phyloP scores from a whole-genome alignment of 2,329 filamentous ascomycete species.

The Bimuria novae-zelandiae region DNA sequence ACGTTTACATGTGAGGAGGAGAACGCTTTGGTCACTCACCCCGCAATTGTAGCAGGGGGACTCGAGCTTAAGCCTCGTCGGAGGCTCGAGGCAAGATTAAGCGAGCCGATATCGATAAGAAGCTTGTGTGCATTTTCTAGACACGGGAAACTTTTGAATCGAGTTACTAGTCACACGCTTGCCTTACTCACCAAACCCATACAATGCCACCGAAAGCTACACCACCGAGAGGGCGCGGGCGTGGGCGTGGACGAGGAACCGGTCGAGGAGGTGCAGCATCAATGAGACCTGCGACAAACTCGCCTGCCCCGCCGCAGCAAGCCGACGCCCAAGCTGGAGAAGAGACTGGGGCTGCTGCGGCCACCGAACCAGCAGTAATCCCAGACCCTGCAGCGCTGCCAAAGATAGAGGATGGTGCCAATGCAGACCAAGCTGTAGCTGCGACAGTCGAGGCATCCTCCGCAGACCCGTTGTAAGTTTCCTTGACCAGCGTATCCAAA shows the following conservation, averaged over 20 bases:
- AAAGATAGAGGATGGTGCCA: constrained; percentile 27
- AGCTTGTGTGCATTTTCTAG: constrained; percentile 5
- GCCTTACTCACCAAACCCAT: constrained; percentile 2
- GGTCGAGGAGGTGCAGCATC: constrained; percentile 25
- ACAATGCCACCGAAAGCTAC: constrained; percentile 38
- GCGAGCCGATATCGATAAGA: constrained; percentile 39
- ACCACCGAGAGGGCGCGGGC: constrained; percentile 26
- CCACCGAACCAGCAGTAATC: constrained; percentile 12
- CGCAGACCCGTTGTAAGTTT: constrained; percentile 17
- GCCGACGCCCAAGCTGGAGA: constrained; percentile 18
- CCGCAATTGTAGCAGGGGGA: not conserved
- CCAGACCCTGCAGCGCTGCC: constrained; percentile 17
- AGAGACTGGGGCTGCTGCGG: constrained; percentile 12
- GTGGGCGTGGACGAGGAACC: constrained; percentile 26
- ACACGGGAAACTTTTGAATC: not conserved
- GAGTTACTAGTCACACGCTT: not conserved
- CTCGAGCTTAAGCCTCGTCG: constrained; percentile 23
- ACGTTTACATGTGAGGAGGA: no score
- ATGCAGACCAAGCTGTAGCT: constrained; percentile 15
- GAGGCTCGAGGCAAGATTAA: constrained; percentile 16
- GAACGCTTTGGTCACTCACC: not conserved
- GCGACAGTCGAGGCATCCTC: constrained; percentile 19
- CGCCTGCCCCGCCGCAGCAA: constrained; percentile 20
- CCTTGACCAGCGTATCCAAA: not conserved
- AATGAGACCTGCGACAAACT: constrained; percentile 12